Evolutionary conservation across 2,329 filamentous ascomycete genomes (phyloP), one percentile per base, ranked within the genome.

Genomic region (Mollisiaceae sp.): DNA sequence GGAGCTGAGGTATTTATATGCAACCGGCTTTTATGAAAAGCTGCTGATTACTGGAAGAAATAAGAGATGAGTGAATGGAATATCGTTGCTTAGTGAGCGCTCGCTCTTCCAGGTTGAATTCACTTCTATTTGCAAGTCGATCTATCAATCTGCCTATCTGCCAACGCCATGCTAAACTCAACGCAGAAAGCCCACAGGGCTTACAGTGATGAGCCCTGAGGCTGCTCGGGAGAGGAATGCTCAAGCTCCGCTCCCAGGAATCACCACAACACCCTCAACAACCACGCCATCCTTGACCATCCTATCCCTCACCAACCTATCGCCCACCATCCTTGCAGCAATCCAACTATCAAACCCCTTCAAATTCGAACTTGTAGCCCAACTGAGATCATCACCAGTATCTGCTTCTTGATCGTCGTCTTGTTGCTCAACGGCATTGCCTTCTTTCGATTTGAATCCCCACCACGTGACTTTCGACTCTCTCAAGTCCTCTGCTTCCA

Each of bases 391-490:
- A 50, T 20, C 22, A 15, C 4, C 45, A 4, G 38, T 9, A 11
- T 22, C 15, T 4, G 11, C 43, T 22, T 22, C 43, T 9, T 47
- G 15, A n/a, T 15, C 22, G 5, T 18, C 24, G 14, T 20, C 38
- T 50, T 24, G 52, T 35, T 32, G 52, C 32, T 62, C 38, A 18
- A 50, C 58, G 9, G 24, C 45, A 9, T 38, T 38, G 11, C 54
- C 52, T 22, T 8, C 45, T 38, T 43, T 43, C 2, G 59, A 65
- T 36, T 54, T 54, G 22, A 65, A 65, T 41, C 56, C 66, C 73
- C 74, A 75, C 59, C 66, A 73, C 2, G 70, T 74, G 20, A 75
- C 59, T 27, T 50, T 72, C 1, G 69, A 60, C 15, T 63, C 39
- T 35, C 61, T 65, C 36, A 73, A 54, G 2, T 52, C 60, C 1